Evolutionary conservation across 1,284 basidiomycete genomes (phyloP), one percentile per base, ranked within the genome.

Genomic region (Ceratorhiza oryzae-sativae): DNA sequence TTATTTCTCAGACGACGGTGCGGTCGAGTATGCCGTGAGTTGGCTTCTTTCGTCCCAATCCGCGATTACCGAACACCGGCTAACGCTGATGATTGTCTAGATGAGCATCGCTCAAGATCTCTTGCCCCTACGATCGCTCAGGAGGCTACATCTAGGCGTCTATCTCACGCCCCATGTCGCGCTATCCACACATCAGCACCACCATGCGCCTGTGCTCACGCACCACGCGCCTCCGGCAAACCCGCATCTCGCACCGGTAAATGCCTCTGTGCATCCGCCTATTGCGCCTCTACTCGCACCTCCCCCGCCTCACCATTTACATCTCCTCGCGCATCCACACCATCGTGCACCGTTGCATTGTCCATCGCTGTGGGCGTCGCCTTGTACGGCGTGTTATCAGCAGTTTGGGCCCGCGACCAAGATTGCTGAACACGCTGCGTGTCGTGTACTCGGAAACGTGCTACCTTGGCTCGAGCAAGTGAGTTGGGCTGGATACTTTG

Each of bases 341-440:
- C 65, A 72, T 58, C 63, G 51, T 41, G 45, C 70, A 36, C 59
- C 34, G 8, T 45, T 53, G 1, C 51, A 56, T 48, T 59, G 20
- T 45, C 45, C 45, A 27, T 42, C 34, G 51, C 67, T 56, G 32
- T 74, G 15, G 75, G 74, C 59, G 76, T 74, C 36, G 78, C 79
- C 42, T 3, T 70, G 67, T 39, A 27, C 39, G n/a, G 36, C 67
- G 25, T 70, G 67, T n/a, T 34, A 45, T n/a, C 34, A n/a, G 1
- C 46, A 70, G 25, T 70, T 70, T 25, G 67, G 67, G 30, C 67
- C 67, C 1, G 67, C 67, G 3, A 70, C 67, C 5, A 41, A 59
- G 27, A 20, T 70, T 8, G 67, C 67, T 10, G 67, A 70, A 39
- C 53, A 48, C n/a, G 32, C 67, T 9, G 67, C 67, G 3, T 70